phyloP scores from a whole-genome alignment of 2,329 filamentous ascomycete genomes.

The Hymenoscyphus fraxineus region DNA sequence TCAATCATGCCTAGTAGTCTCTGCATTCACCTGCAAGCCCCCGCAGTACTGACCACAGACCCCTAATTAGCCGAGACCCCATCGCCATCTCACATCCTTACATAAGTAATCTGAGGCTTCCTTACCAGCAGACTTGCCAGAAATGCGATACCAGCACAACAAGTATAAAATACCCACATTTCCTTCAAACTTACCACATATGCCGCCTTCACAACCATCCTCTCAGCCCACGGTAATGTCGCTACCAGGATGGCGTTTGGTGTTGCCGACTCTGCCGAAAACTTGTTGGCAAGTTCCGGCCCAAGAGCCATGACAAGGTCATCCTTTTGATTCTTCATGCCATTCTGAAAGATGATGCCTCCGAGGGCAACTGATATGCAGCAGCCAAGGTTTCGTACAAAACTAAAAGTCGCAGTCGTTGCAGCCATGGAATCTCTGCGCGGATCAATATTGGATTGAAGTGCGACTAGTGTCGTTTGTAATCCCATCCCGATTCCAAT shows the following conservation, averaged over 20 bases:
- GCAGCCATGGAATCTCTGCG: constrained; percentile 37
- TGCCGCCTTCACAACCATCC: constrained; percentile 19
- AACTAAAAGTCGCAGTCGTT: constrained; percentile 49
- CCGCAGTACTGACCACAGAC: no score
- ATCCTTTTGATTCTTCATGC: constrained; percentile 35
- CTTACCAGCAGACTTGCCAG: constrained; percentile 19
- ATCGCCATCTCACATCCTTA: background rate
- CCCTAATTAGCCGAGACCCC: no score
- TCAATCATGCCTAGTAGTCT: no score
- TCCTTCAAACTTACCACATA: constrained; percentile 25
- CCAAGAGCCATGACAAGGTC: constrained; percentile 9
- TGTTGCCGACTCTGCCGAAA: constrained; percentile 23
- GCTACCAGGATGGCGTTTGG: constrained; percentile 37
- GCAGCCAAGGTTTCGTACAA: constrained; percentile 42
- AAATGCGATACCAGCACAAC: constrained; percentile 29
- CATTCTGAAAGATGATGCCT: constrained; percentile 44
- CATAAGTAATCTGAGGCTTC: background rate
- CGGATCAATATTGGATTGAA: constrained; percentile 47
- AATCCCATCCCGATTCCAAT: constrained; percentile 50
- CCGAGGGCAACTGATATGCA: constrained; percentile 45
- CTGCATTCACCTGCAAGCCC: no score
- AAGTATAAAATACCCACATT: constrained; percentile 28
- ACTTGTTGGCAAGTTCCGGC: constrained; percentile 29
- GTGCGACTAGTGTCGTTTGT: constrained; percentile 50
- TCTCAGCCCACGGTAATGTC: constrained; percentile 31